phyloP scores from a whole-genome alignment of 2,329 filamentous ascomycete genomes.

The Anthostomella pinea region DNA sequence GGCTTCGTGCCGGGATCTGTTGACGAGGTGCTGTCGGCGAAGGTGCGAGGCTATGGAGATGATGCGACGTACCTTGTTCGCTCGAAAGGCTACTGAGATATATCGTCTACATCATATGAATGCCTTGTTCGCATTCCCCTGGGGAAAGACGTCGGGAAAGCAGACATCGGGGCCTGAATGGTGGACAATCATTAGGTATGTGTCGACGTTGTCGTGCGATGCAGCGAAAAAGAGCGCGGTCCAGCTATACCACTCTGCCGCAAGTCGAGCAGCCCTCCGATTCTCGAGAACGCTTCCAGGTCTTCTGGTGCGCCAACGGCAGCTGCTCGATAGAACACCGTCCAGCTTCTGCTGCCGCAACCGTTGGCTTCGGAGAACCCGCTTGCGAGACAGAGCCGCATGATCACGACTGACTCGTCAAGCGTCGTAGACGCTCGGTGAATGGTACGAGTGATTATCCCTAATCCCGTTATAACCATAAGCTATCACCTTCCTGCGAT shows the following conservation, averaged over 20 bases:
- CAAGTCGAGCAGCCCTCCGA: not conserved
- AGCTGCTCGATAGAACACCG: not conserved
- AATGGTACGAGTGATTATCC: too few relatives aligned
- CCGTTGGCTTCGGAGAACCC: not conserved
- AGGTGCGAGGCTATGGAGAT: slow-evolving; percentile 32
- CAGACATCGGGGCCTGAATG: not conserved
- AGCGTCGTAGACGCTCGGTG: too few relatives aligned
- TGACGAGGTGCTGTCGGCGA: slow-evolving; percentile 24
- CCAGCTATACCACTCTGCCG: not conserved
- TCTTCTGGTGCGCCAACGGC: not conserved
- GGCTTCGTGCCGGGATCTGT: slow-evolving; percentile 27
- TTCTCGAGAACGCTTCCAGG: not conserved
- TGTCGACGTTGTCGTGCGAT: not conserved
- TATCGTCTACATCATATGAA: not conserved
- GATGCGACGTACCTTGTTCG: slow-evolving; percentile 30
- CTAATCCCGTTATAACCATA: too few relatives aligned
- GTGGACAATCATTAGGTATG: not conserved
- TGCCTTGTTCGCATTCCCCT: not conserved
- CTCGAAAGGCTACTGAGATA: not conserved
- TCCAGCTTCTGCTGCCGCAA: not conserved
- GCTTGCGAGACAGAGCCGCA: not conserved
- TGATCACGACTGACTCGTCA: not conserved
- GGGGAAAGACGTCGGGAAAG: not conserved
- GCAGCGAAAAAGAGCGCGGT: not conserved
- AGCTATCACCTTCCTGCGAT: too few relatives aligned